These are phyloP conservation scores for Xylaria telfairii DNA, from an alignment of 495 filamentous ascomycete species.

Conservation along the genomic window DNA sequence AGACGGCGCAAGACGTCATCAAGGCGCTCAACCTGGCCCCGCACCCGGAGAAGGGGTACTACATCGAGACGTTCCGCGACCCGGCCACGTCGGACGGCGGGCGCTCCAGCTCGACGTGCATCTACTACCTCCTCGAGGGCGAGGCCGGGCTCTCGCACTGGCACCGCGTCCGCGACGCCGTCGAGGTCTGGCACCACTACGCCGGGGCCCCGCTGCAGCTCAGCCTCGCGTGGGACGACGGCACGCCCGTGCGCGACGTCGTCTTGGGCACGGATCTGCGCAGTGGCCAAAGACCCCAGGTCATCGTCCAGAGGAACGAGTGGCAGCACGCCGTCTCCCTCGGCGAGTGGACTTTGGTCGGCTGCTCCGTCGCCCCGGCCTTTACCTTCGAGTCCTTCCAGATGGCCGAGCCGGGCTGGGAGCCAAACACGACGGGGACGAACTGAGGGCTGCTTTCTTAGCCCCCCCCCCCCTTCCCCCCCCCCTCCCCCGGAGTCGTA, in stretches of 20 bases:
- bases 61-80: conserved; percentile 53
- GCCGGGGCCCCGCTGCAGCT: conserved; percentile 53
- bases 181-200: conserved; percentile 57
- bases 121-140: conserved; percentile 57
- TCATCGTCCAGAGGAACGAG: conserved; percentile 41
- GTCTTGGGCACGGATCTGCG: conserved; percentile 48
- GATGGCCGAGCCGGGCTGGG: conserved; percentile 46
- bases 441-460: too few species aligned
- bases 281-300: conserved; percentile 47
- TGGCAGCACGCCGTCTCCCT: conserved; percentile 52
- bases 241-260: conserved; percentile 30
- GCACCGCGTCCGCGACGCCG: conserved; percentile 53
- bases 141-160: conserved; percentile 48
- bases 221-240: conserved; percentile 46
- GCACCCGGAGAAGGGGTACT: conserved; percentile 54
- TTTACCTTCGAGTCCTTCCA: conserved; percentile 45
- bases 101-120: conserved; percentile 48
- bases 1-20: conserved; percentile 47
- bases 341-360: conserved; percentile 55
- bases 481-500: too few species aligned
- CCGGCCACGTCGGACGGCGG: conserved; percentile 14
- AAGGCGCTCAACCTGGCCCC: conserved; percentile 43
- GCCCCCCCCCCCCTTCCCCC: too few species aligned
- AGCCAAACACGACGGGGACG: conserved; percentile 34
- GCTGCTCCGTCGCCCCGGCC: conserved; percentile 46